These are phyloP conservation scores for Cystobasidiaceae sp. DNA, from an alignment of 1,284 basidiomycete genomes.

Conservation along the genomic window DNA sequence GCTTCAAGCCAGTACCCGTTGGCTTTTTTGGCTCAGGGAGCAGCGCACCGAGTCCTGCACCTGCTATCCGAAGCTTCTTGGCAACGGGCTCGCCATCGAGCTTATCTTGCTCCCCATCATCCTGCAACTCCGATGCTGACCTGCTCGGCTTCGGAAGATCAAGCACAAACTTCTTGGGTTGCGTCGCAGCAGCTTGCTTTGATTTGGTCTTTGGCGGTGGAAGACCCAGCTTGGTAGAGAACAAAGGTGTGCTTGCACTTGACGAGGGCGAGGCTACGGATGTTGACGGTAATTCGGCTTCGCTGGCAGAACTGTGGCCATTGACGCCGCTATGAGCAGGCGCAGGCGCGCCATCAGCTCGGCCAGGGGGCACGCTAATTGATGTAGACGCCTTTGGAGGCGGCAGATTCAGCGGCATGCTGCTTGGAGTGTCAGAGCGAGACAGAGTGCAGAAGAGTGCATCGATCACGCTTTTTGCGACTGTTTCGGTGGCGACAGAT, in stretches of 20 bases:
- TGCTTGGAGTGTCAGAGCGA: too few relatives aligned
- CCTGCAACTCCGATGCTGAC: constrained; percentile 3
- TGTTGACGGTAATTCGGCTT: not conserved
- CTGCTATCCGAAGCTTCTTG: constrained; percentile 3
- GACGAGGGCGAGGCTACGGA: not conserved
- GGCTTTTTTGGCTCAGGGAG: constrained; percentile 23
- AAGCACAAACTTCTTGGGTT: constrained; percentile 30
- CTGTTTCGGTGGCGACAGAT: too few relatives aligned
- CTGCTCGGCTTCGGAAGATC: constrained; percentile 26
- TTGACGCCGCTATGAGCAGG: not conserved
- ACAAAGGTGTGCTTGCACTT: not conserved
- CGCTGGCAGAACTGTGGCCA: not conserved
- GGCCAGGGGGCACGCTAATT: too few relatives aligned
- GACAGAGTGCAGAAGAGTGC: too few relatives aligned
- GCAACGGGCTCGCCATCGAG: not conserved
- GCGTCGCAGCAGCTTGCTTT: constrained; percentile 11
- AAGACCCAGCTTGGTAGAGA: constrained; percentile 4
- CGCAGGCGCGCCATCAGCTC: too few relatives aligned
- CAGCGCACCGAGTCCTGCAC: constrained; percentile 9
- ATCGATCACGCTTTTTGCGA: too few relatives aligned
- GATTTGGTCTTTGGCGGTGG: constrained; percentile 28
- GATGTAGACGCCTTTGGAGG: constrained; percentile 3
- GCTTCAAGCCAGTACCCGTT: constrained; percentile 1
- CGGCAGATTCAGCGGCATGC: constrained; percentile 28
- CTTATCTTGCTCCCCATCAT: not conserved